A percentile compares a stretch with the other conserved stretches of the same genome.
Evolutionary conservation across 257 asterid species (phyloP).

Genomic region (Capsicum baccatum): DNA sequence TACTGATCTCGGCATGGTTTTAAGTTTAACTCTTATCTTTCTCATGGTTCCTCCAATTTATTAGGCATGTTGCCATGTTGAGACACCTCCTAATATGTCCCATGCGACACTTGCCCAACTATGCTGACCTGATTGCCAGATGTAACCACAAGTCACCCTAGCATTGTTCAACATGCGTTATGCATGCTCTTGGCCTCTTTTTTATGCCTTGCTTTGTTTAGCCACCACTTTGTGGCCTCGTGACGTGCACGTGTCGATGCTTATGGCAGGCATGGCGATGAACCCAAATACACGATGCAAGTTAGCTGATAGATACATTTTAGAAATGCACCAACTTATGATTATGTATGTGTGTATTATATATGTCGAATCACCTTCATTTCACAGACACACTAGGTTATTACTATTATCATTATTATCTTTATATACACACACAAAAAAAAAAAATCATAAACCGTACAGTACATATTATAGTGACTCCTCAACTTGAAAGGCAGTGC

Average conservation of each 20-base stretch:
- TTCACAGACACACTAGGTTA: no score
- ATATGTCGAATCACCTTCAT: no score
- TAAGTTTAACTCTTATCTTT: background rate
- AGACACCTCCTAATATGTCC: background rate
- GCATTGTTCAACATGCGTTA: background rate
- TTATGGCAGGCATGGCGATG: background rate
- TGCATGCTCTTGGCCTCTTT: conserved; percentile 17
- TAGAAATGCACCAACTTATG: no score
- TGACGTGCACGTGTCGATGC: background rate
- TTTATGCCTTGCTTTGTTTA: background rate
- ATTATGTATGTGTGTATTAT: no score
- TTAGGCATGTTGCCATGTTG: conserved; percentile 1
- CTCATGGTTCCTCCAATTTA: background rate
- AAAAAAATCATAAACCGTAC: no score
- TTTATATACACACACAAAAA: no score
- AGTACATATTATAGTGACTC: no score
- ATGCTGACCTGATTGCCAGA: background rate
- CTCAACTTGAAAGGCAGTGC: background rate
- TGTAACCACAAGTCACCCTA: background rate
- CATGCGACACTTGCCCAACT: background rate
- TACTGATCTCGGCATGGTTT: background rate
- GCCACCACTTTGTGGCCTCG: background rate
- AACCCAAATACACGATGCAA: background rate
- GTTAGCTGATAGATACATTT: no score
- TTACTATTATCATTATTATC: no score